phyloP scores from a whole-genome alignment of 2,329 filamentous ascomycete species.

The Gnomoniopsis sp. region DNA sequence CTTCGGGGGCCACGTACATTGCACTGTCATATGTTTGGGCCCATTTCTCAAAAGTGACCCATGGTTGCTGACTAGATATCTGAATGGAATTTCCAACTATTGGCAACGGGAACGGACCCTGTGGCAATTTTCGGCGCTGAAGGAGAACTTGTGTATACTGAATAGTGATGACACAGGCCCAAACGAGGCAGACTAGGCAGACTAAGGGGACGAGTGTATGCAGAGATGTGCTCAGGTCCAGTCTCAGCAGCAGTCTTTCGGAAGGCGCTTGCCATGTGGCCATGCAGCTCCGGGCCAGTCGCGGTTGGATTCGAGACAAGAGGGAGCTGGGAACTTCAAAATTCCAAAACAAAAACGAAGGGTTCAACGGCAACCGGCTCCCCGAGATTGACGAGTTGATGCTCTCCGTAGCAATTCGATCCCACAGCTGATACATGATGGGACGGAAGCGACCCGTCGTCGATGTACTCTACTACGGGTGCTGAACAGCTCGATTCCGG shows the following conservation, averaged over 20 bases:
- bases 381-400: background rate
- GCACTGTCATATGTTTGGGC: background rate
- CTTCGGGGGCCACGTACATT: background rate
- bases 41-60: slow-evolving; percentile 4
- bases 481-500: too few species aligned
- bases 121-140: slow-evolving; percentile 6
- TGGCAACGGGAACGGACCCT: slow-evolving; percentile 5
- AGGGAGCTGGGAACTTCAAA: background rate
- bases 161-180: background rate
- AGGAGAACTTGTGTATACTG: slow-evolving; percentile 2
- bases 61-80: background rate
- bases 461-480: too few species aligned
- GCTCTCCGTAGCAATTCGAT: background rate
- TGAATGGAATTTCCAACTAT: slow-evolving; percentile 4
- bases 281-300: background rate
- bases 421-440: background rate
- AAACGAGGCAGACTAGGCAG: background rate
- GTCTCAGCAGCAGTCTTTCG: background rate
- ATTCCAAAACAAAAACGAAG: background rate
- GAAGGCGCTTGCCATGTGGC: background rate
- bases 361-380: background rate
- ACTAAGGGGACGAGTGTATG: background rate
- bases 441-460: background rate
- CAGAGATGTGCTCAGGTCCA: too few species aligned
- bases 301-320: background rate